Evolutionary conservation across 2,329 filamentous ascomycete species (phyloP).

Genomic region (Geosmithia putterillii): DNA sequence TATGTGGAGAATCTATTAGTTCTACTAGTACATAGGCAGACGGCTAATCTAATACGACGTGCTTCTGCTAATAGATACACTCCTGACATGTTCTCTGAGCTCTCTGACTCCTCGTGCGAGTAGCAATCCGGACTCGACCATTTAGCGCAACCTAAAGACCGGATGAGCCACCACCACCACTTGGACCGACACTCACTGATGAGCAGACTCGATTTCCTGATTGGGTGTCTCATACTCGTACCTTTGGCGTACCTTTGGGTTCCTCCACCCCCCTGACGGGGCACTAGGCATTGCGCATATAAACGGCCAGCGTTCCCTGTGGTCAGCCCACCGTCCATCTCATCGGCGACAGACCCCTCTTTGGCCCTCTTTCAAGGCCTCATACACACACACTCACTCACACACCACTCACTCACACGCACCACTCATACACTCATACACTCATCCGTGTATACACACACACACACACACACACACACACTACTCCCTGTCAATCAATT

Average conservation of each 20-base stretch:
- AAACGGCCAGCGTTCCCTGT: slow-evolving; percentile 33
- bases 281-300: slow-evolving; percentile 26
- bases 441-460: no score
- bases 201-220: not conserved
- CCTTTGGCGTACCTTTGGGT: no score
- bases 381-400: not conserved
- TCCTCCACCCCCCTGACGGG: not conserved
- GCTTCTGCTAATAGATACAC: no score
- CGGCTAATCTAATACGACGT: no score
- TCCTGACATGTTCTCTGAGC: no score
- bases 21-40: no score
- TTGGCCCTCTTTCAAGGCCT: not conserved
- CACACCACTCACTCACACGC: not conserved
- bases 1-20: no score
- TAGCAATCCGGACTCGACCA: not conserved
- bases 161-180: not conserved
- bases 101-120: no score
- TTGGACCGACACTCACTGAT: not conserved
- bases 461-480: no score
- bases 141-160: not conserved
- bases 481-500: no score
- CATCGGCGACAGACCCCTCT: not conserved
- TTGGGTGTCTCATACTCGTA: not conserved
- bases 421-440: no score
- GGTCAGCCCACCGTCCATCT: slow-evolving; percentile 1